Percentiles rank a stretch among this genome's conserved stretches.
Evolutionary conservation across 768 basidiomycete species (phyloP).

Genomic region (Calocera viscosa): DNA sequence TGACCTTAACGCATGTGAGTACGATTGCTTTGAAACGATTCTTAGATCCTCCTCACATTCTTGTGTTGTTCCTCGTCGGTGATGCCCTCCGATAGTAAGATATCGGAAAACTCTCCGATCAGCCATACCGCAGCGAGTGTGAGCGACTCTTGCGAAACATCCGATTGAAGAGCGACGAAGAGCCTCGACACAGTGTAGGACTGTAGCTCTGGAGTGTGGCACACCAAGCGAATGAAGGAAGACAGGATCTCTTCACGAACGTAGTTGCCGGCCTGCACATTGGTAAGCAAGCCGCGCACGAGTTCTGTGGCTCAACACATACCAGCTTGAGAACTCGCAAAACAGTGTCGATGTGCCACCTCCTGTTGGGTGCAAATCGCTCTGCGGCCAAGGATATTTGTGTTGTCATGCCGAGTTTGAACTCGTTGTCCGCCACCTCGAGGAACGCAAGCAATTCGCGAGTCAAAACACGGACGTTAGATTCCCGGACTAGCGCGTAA

Average conservation of each 20-base stretch:
- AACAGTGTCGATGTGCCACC: constrained; percentile 99
- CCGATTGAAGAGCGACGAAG: constrained; percentile 71
- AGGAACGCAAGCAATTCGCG: constrained; percentile 90
- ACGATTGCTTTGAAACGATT: background rate
- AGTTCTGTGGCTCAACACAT: constrained; percentile 22
- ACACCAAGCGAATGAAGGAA: constrained; percentile 87
- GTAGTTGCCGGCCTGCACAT: constrained; percentile 80
- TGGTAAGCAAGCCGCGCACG: background rate
- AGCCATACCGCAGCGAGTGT: constrained; percentile 91
- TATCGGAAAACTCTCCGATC: constrained; percentile 90
- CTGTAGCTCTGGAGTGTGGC: constrained; percentile 93
- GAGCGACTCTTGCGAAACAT: constrained; percentile 92
- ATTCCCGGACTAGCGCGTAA: constrained; percentile 91
- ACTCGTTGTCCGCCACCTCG: constrained; percentile 96
- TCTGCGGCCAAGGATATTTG: constrained; percentile 94
- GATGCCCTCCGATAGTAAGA: constrained; percentile 73
- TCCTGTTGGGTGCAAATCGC: constrained; percentile 89
- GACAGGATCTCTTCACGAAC: constrained; percentile 93
- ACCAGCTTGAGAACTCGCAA: constrained; percentile 84
- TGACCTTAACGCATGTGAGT: constrained; percentile 36
- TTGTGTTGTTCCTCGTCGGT: constrained; percentile 63
- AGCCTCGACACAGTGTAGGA: constrained; percentile 87
- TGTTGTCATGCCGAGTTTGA: constrained; percentile 95
- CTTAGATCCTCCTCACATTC: constrained; percentile 36
- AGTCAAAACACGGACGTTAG: constrained; percentile 82